Percentiles rank a stretch among this genome's conserved stretches.
Evolutionary conservation across 352 stramenopile species (phyloP).

Genomic region (Peronosclerospora sorghi): DNA sequence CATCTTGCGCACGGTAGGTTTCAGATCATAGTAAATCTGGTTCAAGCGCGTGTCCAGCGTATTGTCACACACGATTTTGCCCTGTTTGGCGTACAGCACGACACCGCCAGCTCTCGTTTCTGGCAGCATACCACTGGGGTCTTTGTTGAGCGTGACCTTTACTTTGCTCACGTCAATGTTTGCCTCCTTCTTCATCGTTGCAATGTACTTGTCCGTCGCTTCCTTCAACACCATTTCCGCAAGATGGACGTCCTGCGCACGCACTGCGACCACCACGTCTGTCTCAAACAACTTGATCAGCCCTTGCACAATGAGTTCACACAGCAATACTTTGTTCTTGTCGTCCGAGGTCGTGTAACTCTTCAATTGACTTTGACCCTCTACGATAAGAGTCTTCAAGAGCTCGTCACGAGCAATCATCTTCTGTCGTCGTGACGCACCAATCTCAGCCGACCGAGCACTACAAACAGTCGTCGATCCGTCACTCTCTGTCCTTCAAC

Average conservation of each 20-base stretch:
- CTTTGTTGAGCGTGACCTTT: conserved; percentile 86
- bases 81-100: conserved; percentile 81
- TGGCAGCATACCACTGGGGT: conserved; percentile 71
- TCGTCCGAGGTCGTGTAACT: conserved; percentile 47
- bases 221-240: conserved; percentile 83
- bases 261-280: conserved; percentile 88
- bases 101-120: conserved; percentile 75
- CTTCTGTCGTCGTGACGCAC: conserved; percentile 92
- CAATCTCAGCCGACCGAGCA: conserved; percentile 88
- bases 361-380: conserved; percentile 42
- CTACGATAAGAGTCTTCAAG: conserved; percentile 71
- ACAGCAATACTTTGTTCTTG: conserved; percentile 92
- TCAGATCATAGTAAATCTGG: conserved; percentile 78
- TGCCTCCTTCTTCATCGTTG: conserved; percentile 83
- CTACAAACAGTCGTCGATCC: conserved; percentile 15
- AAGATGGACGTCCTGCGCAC: conserved; percentile 83
- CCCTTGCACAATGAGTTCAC: conserved; percentile 95
- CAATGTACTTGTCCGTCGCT: conserved; percentile 76
- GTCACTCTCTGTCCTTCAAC: background rate
- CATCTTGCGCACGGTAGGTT: conserved; percentile 68
- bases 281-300: conserved; percentile 98
- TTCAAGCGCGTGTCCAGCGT: conserved; percentile 88
- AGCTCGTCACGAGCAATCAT: conserved; percentile 91
- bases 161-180: conserved; percentile 86
- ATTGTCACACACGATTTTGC: conserved; percentile 97